Evolutionary conservation across 2,329 filamentous ascomycete genomes (phyloP), one percentile per base, ranked within the genome.

Genomic region (Botrytis deweyae): DNA sequence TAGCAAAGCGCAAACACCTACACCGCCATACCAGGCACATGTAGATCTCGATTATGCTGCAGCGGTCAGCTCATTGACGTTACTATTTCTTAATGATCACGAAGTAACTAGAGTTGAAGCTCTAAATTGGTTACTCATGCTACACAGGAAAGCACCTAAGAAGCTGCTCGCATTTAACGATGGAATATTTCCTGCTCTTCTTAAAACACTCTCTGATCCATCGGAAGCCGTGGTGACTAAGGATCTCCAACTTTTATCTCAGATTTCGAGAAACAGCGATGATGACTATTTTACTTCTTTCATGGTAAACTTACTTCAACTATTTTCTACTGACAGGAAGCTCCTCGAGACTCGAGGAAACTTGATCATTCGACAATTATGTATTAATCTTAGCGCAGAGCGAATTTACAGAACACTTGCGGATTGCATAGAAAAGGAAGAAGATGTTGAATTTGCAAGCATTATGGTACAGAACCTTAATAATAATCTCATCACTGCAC

Each of bases 401-500:
- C 90, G 95, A 64, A 99, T 99, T 74, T 99, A 98, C 80, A 90
- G 96, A 46, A 98, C 94, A 3, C 87, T 99, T 76, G 97, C 96
- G 40, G 96, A 99, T 79, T 98, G 96, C 78, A 92, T 99, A 16
- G 96, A 98, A 82, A 97, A 95, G 80, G 96, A 99, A 82, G 96
- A 98, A 83, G 96, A 99, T 81, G 90, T 99, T 61, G 97, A 99
- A 82, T 99, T 99, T 83, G 95, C 96, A 25, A 98, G 95, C 81
- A 98, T 99, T 79, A 99, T 99, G 96, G 94, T 99, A 44, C 96
- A 99, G 82, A 98, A 98, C 80, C 87, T 99, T 70, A 99, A 99
- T 84, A 99, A 99, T 83, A 99, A 99, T 79, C 90, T 99, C 72
- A 98, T 99, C 77, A 99, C 97, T 2, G 96, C 97, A 0, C 96